Evolutionary conservation across 1,284 basidiomycete species (phyloP), one percentile per base, ranked within the genome.

Genomic region (Peniophora sp.): DNA sequence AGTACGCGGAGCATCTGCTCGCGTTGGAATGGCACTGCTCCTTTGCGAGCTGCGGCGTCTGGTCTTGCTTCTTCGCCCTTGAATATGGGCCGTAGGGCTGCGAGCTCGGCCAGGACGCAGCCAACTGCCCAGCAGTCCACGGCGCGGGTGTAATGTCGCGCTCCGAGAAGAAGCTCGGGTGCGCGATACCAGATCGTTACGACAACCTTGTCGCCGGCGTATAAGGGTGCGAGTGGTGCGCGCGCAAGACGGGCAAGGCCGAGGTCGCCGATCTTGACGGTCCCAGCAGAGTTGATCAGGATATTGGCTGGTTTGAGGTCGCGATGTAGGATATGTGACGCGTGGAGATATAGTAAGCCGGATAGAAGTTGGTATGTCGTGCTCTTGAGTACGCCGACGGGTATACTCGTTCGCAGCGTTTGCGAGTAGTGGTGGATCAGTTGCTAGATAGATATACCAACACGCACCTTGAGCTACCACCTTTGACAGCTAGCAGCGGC

Each of bases 111-210:
- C 71, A 96, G 88, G 50, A 99, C 97, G 63, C 96, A 99, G 0
- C 95, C 96, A 2, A 97, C 84, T 3, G 95, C 93, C 96, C 96
- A 97, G 52, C 91, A 84, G 61, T 97, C 93, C 42, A 99, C 86
- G 1, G 94, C 91, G 54, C 92, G 92, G 50, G 95, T 95, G 67
- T 99, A 99, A 66, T 99, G 96, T 54, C 94, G 90, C 2, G 95
- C 92, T 12, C 96, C 96, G 64, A 98, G 77, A 9, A 98, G 77
- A 2, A 98, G 79, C 65, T 99, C 96, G 0, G 96, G 96, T 2
- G 94, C 92, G 45, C 96, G 87, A 62, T 99, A 99, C 96, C 96
- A 99, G 60, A 99, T 98, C 0, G 97, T 99, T 2, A 99, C 97
- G 34, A 99, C 97, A 11, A 99, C 95, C 65, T 98, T 98, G 71